Percentiles rank a stretch among this genome's conserved stretches.
Evolutionary conservation across 176 grass and related monocot genomes (phyloP).

Genomic region (Olyra latifolia): DNA sequence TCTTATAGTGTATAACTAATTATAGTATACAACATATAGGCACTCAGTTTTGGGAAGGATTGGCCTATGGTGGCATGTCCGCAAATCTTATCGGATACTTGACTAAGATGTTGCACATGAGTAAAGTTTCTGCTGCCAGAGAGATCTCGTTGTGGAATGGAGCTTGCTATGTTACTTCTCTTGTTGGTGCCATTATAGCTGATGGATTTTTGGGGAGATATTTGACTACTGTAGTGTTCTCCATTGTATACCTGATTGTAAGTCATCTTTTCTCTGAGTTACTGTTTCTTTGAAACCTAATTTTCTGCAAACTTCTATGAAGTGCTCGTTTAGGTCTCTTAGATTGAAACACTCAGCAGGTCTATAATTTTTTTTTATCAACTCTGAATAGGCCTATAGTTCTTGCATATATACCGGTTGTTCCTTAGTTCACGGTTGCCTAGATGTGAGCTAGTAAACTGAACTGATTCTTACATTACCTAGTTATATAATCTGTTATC

Average conservation of each 20-base stretch:
- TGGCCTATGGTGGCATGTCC: slow-evolving; percentile 83
- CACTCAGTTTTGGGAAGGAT: slow-evolving; percentile 78
- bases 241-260: slow-evolving; percentile 82
- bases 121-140: slow-evolving; percentile 77
- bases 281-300: no score
- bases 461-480: not conserved
- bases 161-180: slow-evolving; percentile 81
- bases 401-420: not conserved
- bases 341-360: not conserved
- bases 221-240: slow-evolving; percentile 81
- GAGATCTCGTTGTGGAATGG: slow-evolving; percentile 77
- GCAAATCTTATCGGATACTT: slow-evolving; percentile 88
- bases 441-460: slow-evolving; percentile 1
- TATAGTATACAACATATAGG: slow-evolving; percentile 44
- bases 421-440: not conserved
- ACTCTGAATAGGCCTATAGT: not conserved
- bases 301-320: not conserved
- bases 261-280: slow-evolving; percentile 37
- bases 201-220: slow-evolving; percentile 90
- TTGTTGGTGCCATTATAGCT: slow-evolving; percentile 80
- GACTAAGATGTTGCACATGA: slow-evolving; percentile 80
- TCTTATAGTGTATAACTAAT: not conserved
- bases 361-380: not conserved
- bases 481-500: slow-evolving; percentile 25
- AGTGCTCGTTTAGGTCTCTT: not conserved